These are phyloP conservation scores for Dioszegia crocea DNA, from an alignment of 768 basidiomycete genomes.

Conservation along the genomic window DNA sequence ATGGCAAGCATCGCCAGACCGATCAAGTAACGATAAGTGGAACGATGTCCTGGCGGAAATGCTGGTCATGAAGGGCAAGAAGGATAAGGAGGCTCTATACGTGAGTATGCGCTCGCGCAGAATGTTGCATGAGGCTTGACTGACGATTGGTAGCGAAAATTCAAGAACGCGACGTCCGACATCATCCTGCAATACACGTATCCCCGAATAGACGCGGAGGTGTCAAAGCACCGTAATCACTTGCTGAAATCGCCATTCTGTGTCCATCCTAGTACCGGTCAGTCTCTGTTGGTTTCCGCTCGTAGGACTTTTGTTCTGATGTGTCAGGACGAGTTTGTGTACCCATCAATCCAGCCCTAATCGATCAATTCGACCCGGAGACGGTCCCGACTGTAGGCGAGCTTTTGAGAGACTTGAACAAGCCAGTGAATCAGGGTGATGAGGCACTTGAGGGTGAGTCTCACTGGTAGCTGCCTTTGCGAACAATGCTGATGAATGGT, in stretches of 20 bases:
- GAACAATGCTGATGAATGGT: slow-evolving; percentile 4
- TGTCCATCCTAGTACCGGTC: slow-evolving; percentile 81
- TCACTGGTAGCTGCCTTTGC: background rate
- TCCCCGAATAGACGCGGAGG: slow-evolving; percentile 92
- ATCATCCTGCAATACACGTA: slow-evolving; percentile 91
- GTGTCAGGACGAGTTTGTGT: slow-evolving; percentile 77
- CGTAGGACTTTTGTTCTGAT: background rate
- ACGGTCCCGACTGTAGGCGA: slow-evolving; percentile 79
- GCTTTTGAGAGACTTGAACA: slow-evolving; percentile 74
- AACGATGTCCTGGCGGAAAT: slow-evolving; percentile 53
- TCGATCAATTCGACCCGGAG: slow-evolving; percentile 79
- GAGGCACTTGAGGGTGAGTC: slow-evolving; percentile 32
- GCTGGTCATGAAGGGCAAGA: background rate
- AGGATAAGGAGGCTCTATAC: slow-evolving; percentile 13
- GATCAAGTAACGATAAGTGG: slow-evolving; percentile 72
- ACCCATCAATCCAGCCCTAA: slow-evolving; percentile 70
- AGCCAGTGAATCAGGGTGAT: slow-evolving; percentile 22
- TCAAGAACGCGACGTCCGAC: slow-evolving; percentile 67
- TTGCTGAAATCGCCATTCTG: slow-evolving; percentile 97
- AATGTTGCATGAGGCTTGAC: too few relatives aligned
- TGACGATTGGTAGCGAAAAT: slow-evolving; percentile 21
- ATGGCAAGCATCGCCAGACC: slow-evolving; percentile 59
- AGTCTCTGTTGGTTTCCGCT: slow-evolving; percentile 15
- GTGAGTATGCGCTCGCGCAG: slow-evolving; percentile 25
- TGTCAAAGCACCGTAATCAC: slow-evolving; percentile 95